phyloP scores from a whole-genome alignment of 495 filamentous ascomycete genomes.

The Hamigera avellanea region DNA sequence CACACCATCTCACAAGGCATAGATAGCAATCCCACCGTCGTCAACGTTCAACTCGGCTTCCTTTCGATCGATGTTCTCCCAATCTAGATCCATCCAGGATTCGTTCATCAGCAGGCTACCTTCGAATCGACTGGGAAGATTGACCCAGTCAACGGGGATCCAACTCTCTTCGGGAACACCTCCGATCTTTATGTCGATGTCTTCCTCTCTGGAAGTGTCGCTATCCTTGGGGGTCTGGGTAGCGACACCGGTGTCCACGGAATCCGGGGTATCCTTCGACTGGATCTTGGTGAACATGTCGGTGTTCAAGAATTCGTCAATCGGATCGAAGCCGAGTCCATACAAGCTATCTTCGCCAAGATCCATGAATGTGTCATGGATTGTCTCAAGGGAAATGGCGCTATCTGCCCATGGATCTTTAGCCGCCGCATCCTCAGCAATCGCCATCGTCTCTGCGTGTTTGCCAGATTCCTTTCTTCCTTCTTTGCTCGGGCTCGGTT shows the following conservation, averaged over 20 bases:
- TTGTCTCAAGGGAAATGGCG: conserved; percentile 27
- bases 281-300: conserved; percentile 31
- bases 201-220: conserved; percentile 8
- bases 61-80: conserved; percentile 19
- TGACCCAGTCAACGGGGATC: conserved; percentile 22
- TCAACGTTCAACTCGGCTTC: conserved; percentile 12
- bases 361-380: conserved; percentile 31
- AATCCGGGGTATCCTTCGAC: conserved; percentile 29
- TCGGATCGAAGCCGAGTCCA: conserved; percentile 20
- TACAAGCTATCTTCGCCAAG: conserved; percentile 14
- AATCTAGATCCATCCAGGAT: conserved; percentile 20
- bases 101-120: conserved; percentile 12
- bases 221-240: conserved; percentile 28
- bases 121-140: conserved; percentile 15
- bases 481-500: conserved; percentile 16
- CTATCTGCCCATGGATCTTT: conserved; percentile 33
- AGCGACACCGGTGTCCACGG: conserved; percentile 20
- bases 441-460: conserved; percentile 6
- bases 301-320: conserved; percentile 32
- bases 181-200: conserved; percentile 5
- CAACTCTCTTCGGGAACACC: conserved; percentile 15
- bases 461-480: conserved; percentile 20
- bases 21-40: conserved; percentile 14
- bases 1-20: conserved; percentile 11
- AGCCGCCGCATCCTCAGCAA: conserved; percentile 2